Evolutionary conservation across 768 basidiomycete species (phyloP), one percentile per base, ranked within the genome.

Genomic region (Boletus rex-veris): DNA sequence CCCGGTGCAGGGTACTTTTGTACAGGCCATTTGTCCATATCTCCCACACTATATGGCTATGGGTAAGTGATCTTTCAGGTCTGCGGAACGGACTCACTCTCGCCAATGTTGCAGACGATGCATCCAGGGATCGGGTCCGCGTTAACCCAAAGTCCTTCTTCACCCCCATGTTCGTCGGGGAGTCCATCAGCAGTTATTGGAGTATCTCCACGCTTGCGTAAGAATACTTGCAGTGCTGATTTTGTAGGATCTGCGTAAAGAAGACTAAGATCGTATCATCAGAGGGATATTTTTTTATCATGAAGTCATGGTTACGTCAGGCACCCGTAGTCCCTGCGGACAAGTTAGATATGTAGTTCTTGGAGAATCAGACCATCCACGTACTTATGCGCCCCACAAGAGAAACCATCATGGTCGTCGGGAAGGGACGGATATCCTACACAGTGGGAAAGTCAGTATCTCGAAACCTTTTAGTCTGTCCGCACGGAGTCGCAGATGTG

Each of bases 341-440:
- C 42, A 10, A 31, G 46, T 66, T 45, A 60, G 43, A 48, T 37
- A 19, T 19, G 19, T 19, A 9, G 7, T 45, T 50, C 35, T 37
- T 33, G 12, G 36, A 26, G 19, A 30, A 31, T 12, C 16, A 12
- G n/a, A n/a, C 30, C 7, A 48, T 37, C 30, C 14, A 28, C 55
- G 66, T 63, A 92, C 91, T 86, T 92, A 73, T 97, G 93, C 24
- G 88, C 89, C 26, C 93, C 93, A 62, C 93, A 96, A 15, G 90
- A 92, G 65, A 89, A 82, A 3, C 93, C 92, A 35, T 91, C 85
- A 49, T 90, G 80, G 44, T 85, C 81, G 30, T 80, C 74, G 0
- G 92, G 90, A 19, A 97, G 78, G 1, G 90, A 90, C 3, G 94
- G 94, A 64, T 97, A 97, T 4, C 92, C 88, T 90, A 48, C 36